Percentiles rank a stretch among this genome's conserved stretches.
phyloP scores from a whole-genome alignment of 2,329 filamentous ascomycete genomes.

The Tolypocladium capitatum region DNA sequence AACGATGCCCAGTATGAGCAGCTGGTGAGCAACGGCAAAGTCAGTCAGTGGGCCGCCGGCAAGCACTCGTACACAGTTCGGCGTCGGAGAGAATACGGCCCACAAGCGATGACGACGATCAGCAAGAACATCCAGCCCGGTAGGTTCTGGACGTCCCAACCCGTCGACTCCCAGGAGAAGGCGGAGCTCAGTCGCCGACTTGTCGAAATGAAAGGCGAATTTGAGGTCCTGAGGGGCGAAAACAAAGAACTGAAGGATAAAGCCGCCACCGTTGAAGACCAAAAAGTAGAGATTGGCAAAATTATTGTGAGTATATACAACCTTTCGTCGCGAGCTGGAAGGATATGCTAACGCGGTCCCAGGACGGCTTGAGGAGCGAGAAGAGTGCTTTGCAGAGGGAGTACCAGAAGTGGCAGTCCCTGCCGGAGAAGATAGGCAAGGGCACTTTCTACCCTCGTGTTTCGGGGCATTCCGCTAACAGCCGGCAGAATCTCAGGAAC shows the following conservation, averaged over 20 bases:
- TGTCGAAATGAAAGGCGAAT: slow-evolving; percentile 24
- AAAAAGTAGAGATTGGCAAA: slow-evolving; percentile 26
- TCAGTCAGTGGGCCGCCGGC: slow-evolving; percentile 60
- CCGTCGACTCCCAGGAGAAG: slow-evolving; percentile 56
- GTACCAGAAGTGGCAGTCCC: slow-evolving; percentile 47
- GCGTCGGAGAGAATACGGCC: slow-evolving; percentile 69
- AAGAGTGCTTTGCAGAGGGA: slow-evolving; percentile 58
- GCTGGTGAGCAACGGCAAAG: slow-evolving; percentile 42
- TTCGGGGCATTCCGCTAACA: slow-evolving; percentile 8
- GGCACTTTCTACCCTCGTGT: slow-evolving; percentile 2
- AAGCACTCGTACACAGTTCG: slow-evolving; percentile 49
- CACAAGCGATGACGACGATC: slow-evolving; percentile 55
- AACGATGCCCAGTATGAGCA: slow-evolving; percentile 53
- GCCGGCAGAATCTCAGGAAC: slow-evolving; percentile 21
- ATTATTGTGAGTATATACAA: slow-evolving; percentile 19
- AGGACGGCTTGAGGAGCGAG: slow-evolving; percentile 41
- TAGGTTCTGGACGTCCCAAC: slow-evolving; percentile 62
- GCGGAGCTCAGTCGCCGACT: slow-evolving; percentile 43
- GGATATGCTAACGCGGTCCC: slow-evolving; percentile 8
- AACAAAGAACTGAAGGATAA: slow-evolving; percentile 23
- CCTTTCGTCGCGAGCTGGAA: background rate
- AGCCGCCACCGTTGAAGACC: slow-evolving; percentile 25
- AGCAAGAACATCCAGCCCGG: slow-evolving; percentile 49
- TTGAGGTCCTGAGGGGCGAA: slow-evolving; percentile 19
- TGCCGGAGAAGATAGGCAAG: slow-evolving; percentile 61